Base-by-base conservation (phyloP, 148 eudicot genomes). In the Silene conica region DNA sequence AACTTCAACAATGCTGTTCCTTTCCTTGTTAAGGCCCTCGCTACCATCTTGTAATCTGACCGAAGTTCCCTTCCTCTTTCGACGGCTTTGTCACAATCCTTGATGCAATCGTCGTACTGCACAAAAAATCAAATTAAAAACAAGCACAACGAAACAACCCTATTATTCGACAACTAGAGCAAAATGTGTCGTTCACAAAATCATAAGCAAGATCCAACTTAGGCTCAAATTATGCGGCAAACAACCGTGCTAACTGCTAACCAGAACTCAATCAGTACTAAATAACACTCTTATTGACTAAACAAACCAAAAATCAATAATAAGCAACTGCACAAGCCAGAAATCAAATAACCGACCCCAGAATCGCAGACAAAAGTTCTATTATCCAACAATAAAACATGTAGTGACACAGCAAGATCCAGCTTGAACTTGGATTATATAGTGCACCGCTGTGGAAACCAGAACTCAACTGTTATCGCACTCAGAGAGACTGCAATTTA, bases 1-100 rank as follows among this genome's bases (percentile, higher is more conserved):
- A 86, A 77, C 83, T 96, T 96, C 66, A 71, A 94, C 78, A 96
- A 70, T 18, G 99, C 97, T 80, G 88, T 85, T 82, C 97, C 97
- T 75, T 96, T 96, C 71, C 97, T 87, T 38, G 97, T 96, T 79
- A 96, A 82, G 34, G 99, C 99, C 72, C 90, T 87, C 46, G 99
- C 99, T 38, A 96, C 66, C 99, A 96, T 96, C 82, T 96, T 96
- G 82, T 26, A 96, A 73, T 92, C 97, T 54, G 99, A 80, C 70
- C 99, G 87, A 18, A 92, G 94, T 82, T 96, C 97, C 82, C 97
- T 83, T 10, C 97, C 99, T 67, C 99, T 86, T 83, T 92, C 99
- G 65, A 96, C 97, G 75, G 97, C 99, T 79, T 84, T 82, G 68
- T 96, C 96, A 83, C 99, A 92, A 72, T 96, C 99, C 80, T 90